These are phyloP conservation scores for Thuja plicata DNA, from an alignment of 83 land plant genomes.

Conservation along the genomic window DNA sequence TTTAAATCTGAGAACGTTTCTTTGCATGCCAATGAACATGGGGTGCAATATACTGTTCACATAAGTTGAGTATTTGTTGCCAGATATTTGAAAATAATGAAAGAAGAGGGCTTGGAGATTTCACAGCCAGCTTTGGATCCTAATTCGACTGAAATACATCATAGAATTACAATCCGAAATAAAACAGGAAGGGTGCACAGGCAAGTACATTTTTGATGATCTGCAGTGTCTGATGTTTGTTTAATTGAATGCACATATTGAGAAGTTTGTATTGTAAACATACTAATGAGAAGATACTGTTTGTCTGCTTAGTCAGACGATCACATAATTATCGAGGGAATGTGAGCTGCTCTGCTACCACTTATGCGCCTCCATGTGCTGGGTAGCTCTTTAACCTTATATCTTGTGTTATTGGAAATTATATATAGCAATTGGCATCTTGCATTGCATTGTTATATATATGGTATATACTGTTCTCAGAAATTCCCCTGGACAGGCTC, in stretches of 20 bases:
- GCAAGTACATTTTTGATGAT: constrained; percentile 21
- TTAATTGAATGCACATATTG: not conserved
- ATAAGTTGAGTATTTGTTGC: not conserved
- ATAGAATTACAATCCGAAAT: constrained; percentile 69
- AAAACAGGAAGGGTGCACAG: constrained; percentile 50
- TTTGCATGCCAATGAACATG: not conserved
- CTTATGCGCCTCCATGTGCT: constrained; percentile 70
- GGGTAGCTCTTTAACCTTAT: constrained; percentile 31
- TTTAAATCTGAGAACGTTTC: not conserved
- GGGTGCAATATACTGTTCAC: not conserved
- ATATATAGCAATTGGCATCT: not conserved
- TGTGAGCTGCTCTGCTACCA: constrained; percentile 39
- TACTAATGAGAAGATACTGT: constrained; percentile 16
- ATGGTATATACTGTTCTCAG: no score
- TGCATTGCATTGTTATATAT: not conserved
- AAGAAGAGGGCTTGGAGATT: constrained; percentile 83
- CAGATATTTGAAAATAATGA: constrained; percentile 73
- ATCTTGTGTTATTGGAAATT: not conserved
- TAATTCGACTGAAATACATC: constrained; percentile 66
- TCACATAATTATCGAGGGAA: constrained; percentile 39
- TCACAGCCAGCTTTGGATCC: constrained; percentile 90
- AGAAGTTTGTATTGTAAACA: not conserved
- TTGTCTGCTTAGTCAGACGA: constrained; percentile 39
- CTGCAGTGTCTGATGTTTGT: not conserved
- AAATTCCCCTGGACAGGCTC: no score